These are phyloP conservation scores for Tilletia indica DNA, from an alignment of 1,284 basidiomycete genomes.

Conservation along the genomic window DNA sequence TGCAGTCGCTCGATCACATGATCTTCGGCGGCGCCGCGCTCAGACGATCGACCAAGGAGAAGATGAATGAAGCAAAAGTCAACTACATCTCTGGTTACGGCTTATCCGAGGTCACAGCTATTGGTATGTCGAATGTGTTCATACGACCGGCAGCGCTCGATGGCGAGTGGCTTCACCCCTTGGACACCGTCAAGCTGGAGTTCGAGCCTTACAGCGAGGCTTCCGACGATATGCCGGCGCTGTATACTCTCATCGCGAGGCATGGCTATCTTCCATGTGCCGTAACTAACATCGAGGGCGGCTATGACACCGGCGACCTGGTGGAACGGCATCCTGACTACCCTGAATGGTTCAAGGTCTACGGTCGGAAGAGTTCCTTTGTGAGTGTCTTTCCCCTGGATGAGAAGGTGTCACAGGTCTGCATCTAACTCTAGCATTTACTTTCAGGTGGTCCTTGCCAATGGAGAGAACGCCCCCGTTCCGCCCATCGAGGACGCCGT, in stretches of 20 bases:
- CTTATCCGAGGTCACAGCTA: neutral
- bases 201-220: neutral
- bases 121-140: neutral
- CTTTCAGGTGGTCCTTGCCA: constrained; percentile 11
- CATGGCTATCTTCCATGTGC: neutral
- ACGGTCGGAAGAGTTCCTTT: constrained; percentile 3
- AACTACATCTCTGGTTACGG: constrained; percentile 4
- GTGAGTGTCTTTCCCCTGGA: neutral
- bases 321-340: neutral
- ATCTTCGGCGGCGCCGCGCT: constrained; percentile 5
- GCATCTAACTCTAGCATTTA: neutral
- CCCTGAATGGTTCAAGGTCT: constrained; percentile 15
- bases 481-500: constrained; percentile 4
- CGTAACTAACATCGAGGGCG: constrained; percentile 3
- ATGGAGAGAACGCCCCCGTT: constrained; percentile 14
- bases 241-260: neutral
- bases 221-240: neutral
- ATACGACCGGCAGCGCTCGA: neutral
- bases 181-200: neutral
- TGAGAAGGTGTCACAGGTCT: no score
- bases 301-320: constrained; percentile 6
- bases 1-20: neutral
- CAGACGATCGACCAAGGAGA: neutral
- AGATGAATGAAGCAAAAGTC: neutral
- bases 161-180: neutral